phyloP scores from a whole-genome alignment of 768 basidiomycete species.

The Trametes elegans region DNA sequence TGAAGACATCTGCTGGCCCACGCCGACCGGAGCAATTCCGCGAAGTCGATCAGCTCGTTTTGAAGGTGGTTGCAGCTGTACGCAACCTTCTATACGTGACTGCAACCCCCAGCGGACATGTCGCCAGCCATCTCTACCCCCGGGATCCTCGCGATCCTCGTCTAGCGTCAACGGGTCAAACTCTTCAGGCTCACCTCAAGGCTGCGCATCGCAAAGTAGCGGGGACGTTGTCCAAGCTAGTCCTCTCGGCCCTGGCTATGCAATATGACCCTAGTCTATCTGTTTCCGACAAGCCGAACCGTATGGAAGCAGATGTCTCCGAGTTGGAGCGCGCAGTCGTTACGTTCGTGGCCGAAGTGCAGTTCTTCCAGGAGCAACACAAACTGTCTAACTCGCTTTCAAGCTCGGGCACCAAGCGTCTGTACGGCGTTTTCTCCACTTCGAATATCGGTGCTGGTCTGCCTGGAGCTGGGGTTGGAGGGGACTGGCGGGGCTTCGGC shows the following conservation, averaged over 20 bases:
- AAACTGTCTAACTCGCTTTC: conserved; percentile 22
- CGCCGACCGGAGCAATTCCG: conserved; percentile 54
- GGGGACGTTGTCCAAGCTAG: conserved; percentile 84
- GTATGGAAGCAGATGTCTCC: conserved; percentile 73
- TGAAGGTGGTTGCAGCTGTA: conserved; percentile 64
- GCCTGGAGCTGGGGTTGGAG: conserved; percentile 77
- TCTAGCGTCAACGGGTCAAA: conserved; percentile 36
- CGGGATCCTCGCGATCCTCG: conserved; percentile 46
- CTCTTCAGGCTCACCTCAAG: conserved; percentile 56
- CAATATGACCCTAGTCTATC: conserved; percentile 73
- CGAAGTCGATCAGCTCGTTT: conserved; percentile 61
- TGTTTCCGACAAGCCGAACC: conserved; percentile 55
- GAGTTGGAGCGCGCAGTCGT: conserved; percentile 72
- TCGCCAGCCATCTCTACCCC: conserved; percentile 54
- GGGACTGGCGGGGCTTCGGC: conserved; percentile 82
- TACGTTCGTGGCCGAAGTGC: conserved; percentile 69
- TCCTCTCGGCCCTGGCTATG: conserved; percentile 88
- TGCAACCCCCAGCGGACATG: conserved; percentile 46
- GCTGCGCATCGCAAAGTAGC: conserved; percentile 84
- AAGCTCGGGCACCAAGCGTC: conserved; percentile 41
- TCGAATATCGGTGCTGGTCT: conserved; percentile 70
- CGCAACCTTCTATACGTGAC: conserved; percentile 64
- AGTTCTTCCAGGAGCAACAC: conserved; percentile 48
- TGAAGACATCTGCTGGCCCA: conserved; percentile 44
- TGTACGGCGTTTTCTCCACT: conserved; percentile 60